Evolutionary conservation across 2,329 filamentous ascomycete species (phyloP), one percentile per base, ranked within the genome.

Genomic region (Colletotrichum endophyticum): DNA sequence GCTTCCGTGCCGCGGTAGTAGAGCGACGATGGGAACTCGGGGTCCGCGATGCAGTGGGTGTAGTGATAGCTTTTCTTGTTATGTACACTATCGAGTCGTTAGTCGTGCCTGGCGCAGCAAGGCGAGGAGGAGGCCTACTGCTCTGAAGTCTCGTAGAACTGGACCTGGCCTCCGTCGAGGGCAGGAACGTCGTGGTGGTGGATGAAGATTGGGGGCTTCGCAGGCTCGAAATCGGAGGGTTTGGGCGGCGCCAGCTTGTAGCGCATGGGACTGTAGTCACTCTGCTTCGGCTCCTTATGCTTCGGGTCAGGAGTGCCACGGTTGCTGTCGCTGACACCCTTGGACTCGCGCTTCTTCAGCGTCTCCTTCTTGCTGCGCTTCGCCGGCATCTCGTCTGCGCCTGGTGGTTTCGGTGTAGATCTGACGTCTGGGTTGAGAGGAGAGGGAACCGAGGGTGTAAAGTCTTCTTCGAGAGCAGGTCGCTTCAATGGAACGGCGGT

Each of bases 1-100:
- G 95, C 92, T 82, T 99, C 97, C 59, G 95, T 97, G 79, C 95
- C 94, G 77, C 96, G 94, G 85, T 98, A 98, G 87, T 95, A 97
- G 81, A 98, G 92, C 78, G 93, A 96, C 78, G 96, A 95, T 8
- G 95, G 93, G 81, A 98, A 98, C 25, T 91, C 89, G 2, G 96
- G 95, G 79, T 98, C 96, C 79, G 96, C 95, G 79, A 98, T 96
- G 83, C 95, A 98, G 80, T 96, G 95, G 36, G 93, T 94, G 84
- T 99, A 99, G 76, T 95, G 94, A 83, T 96, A 99, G 72, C 94
- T 91, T 81, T 92, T 93, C 80, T 93, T 93, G 79, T 93, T 94
- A 74, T 88, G 91, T 19, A 92, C 90, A 81, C 91, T 91, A 16
- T 36, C 8, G 67, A 79, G 68, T 66, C 28, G 69, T 68, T 15